Evolutionary conservation across 768 basidiomycete species (phyloP).

Genomic region (Termitomyces sp.): DNA sequence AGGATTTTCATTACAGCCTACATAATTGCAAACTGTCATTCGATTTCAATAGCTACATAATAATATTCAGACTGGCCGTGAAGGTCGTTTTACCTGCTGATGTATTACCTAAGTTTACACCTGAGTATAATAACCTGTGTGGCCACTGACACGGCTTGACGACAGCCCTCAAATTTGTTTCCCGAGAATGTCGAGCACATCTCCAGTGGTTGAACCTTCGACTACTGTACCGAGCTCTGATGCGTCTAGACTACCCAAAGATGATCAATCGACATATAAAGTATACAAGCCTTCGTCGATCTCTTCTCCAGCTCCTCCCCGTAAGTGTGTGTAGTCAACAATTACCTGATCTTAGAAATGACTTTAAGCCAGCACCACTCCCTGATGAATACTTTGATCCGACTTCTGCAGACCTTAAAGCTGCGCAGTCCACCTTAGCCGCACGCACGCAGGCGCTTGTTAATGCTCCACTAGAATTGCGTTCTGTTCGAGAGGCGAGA

Average conservation of each 20-base stretch:
- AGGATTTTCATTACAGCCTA: neutral
- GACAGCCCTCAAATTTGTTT: neutral
- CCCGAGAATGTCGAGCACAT: constrained; percentile 9
- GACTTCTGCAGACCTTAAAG: constrained; percentile 64
- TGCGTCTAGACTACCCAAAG: neutral
- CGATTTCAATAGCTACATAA: neutral
- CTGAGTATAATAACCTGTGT: neutral
- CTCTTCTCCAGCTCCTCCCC: constrained; percentile 19
- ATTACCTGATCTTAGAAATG: neutral
- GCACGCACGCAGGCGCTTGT: constrained; percentile 57
- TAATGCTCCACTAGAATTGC: constrained; percentile 68
- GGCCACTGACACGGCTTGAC: constrained; percentile 1
- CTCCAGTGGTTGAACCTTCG: constrained; percentile 9
- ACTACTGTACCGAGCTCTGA: constrained; percentile 1
- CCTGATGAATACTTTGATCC: constrained; percentile 75
- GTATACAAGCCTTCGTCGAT: constrained; percentile 40
- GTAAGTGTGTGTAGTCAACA: constrained; percentile 29
- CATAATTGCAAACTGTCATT: neutral
- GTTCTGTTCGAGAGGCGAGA: constrained; percentile 56
- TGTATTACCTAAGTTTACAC: constrained; percentile 19
- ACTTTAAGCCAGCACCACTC: constrained; percentile 34
- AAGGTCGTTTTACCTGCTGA: constrained; percentile 13
- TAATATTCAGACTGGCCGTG: constrained; percentile 19
- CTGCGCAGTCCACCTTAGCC: constrained; percentile 56
- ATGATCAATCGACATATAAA: constrained; percentile 30